These are phyloP conservation scores for Solanum hybrid DNA, from an alignment of 305 asterid genomes.

Conservation along the genomic window DNA sequence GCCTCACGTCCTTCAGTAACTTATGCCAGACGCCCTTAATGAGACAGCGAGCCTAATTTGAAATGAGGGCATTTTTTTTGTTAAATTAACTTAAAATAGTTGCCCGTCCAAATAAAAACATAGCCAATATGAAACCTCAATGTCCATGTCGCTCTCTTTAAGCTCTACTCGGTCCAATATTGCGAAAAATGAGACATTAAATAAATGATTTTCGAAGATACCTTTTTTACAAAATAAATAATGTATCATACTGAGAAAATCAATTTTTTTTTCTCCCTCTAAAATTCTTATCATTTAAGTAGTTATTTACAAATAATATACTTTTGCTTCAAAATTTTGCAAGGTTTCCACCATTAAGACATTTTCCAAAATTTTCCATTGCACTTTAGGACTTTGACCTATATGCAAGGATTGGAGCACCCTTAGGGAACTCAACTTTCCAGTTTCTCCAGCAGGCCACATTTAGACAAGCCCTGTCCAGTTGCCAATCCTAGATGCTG, in stretches of 20 bases:
- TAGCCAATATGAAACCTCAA: background rate
- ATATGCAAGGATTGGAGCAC: background rate
- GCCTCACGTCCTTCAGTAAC: background rate
- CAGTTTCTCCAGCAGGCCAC: background rate
- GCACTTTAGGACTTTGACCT: background rate
- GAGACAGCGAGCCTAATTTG: background rate
- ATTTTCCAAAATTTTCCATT: constrained; percentile 3
- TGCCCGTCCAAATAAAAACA: background rate
- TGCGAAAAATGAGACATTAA: background rate
- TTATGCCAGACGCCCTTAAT: background rate
- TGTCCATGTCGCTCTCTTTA: background rate
- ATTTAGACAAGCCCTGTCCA: background rate
- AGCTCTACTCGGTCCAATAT: background rate
- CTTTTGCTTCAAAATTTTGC: background rate
- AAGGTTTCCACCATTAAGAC: background rate
- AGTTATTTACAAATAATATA: background rate
- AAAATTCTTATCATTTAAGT: background rate
- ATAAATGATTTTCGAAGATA: background rate
- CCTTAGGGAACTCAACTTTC: background rate
- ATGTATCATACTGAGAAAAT: background rate
- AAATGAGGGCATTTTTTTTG: background rate
- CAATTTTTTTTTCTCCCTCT: background rate
- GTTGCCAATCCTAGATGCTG: background rate
- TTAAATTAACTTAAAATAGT: background rate
- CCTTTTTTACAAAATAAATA: background rate